Evolutionary conservation across 2,329 filamentous ascomycete species (phyloP).

Genomic region (Lecanicillium sp.): DNA sequence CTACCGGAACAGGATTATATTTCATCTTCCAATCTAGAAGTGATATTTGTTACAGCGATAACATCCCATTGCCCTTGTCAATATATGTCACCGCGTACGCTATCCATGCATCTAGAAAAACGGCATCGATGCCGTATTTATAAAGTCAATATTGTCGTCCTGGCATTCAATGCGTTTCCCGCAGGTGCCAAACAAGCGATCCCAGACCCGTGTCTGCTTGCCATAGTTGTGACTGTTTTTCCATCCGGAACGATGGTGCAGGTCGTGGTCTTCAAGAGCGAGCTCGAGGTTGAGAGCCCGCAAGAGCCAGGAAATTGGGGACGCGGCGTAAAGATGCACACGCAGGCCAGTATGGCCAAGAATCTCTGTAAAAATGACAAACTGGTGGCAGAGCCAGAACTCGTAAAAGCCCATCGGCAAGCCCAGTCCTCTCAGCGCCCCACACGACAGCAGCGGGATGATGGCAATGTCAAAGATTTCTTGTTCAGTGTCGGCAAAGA

Average conservation of each 20-base stretch:
- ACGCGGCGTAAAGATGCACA: conserved; percentile 24
- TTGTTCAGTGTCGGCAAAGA: conserved; percentile 34
- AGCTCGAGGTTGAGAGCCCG: conserved; percentile 24
- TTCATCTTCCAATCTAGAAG: too few relatives aligned
- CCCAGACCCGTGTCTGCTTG: conserved; percentile 7
- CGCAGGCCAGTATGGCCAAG: conserved; percentile 31
- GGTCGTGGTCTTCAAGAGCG: conserved; percentile 33
- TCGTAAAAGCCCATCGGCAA: conserved; percentile 37
- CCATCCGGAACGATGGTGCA: conserved; percentile 31
- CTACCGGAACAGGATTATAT: too few relatives aligned
- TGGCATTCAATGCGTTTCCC: conserved; percentile 3
- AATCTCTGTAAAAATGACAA: conserved; percentile 31
- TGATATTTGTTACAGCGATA: too few relatives aligned
- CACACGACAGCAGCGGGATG: conserved; percentile 30
- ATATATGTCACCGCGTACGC: too few relatives aligned
- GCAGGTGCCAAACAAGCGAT: conserved; percentile 1
- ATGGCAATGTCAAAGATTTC: conserved; percentile 33
- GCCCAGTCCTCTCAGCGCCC: conserved; percentile 23
- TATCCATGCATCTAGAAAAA: too few relatives aligned
- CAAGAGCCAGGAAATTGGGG: conserved; percentile 26
- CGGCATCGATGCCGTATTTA: conserved; percentile 5
- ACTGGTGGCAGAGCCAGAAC: conserved; percentile 37
- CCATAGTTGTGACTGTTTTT: conserved; percentile 7
- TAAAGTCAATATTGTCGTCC: conserved; percentile 4
- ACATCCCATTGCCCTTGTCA: too few relatives aligned